A percentile compares a stretch with the other conserved stretches of the same genome.
Conservation (phyloP, 805 yeast genomes). For the Wickerhamomyces xylosicus region DNA sequence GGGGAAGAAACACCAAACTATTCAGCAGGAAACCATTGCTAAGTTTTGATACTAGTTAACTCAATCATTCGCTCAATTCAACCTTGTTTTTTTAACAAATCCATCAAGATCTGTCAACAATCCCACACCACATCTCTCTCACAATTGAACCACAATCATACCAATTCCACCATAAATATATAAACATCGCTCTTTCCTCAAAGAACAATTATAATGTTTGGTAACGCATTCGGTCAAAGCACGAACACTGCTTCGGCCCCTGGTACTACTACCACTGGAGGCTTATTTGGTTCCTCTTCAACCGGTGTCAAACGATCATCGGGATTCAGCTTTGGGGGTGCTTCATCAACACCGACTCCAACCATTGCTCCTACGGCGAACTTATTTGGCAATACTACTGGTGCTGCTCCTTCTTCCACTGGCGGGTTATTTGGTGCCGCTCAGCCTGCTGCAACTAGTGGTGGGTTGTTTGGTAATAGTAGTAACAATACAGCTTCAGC, state of each 20-base stretch:
- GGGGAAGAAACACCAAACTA: too few species aligned
- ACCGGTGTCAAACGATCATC: constrained; percentile 1
- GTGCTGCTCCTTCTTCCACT: too few species aligned
- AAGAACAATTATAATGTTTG: constrained; percentile 11
- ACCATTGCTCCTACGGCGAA: constrained; percentile 1
- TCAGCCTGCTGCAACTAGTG: constrained; percentile 2
- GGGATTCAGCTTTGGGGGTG: constrained; percentile 6
- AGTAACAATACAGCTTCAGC: not conserved
- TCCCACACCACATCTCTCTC: too few species aligned
- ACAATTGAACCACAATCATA: too few species aligned
- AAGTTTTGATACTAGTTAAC: too few species aligned
- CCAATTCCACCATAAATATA: too few species aligned
- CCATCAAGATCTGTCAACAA: too few species aligned
- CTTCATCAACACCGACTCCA: constrained; percentile 3
- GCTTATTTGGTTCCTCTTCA: constrained; percentile 7
- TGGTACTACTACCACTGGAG: not conserved
- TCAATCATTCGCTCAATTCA: too few species aligned
- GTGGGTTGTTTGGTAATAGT: constrained; percentile 9
- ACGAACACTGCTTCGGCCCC: not conserved
- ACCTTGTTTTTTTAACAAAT: too few species aligned
- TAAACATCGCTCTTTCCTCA: constrained; percentile 9
- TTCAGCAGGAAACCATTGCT: too few species aligned
- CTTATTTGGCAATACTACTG: constrained; percentile 7
- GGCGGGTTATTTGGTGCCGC: too few species aligned
- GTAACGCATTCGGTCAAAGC: constrained; percentile 2